Evolutionary conservation across 2,329 filamentous ascomycete genomes (phyloP).

Genomic region (Scedosporium minutisporum): DNA sequence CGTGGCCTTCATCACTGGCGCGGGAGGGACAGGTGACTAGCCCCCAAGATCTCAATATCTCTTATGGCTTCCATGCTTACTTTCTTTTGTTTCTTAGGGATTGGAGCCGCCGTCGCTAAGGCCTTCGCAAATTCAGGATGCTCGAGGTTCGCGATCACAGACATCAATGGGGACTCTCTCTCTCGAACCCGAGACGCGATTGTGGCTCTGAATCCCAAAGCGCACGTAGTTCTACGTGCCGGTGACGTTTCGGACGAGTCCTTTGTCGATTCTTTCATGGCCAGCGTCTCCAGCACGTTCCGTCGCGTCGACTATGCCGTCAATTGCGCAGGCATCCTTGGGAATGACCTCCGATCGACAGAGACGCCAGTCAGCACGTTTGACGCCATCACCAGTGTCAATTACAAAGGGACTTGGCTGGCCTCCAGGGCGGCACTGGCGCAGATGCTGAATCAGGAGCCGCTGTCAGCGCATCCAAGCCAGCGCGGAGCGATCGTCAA

Average conservation of each 20-base stretch:
- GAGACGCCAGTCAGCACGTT: conserved; percentile 39
- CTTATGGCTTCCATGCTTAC: too few relatives aligned
- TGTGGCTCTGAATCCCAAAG: conserved; percentile 21
- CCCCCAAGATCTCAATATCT: background rate
- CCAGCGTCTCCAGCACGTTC: conserved; percentile 23
- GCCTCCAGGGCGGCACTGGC: conserved; percentile 31
- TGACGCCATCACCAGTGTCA: conserved; percentile 43
- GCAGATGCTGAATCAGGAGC: conserved; percentile 36
- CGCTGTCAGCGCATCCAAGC: conserved; percentile 26
- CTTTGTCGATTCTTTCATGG: conserved; percentile 29
- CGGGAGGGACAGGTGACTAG: conserved; percentile 32
- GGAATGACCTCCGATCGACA: conserved; percentile 27
- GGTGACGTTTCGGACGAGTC: conserved; percentile 39
- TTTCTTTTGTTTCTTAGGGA: conserved; percentile 27
- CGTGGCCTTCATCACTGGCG: conserved; percentile 36
- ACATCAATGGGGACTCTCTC: conserved; percentile 33
- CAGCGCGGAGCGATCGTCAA: conserved; percentile 41
- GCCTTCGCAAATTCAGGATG: conserved; percentile 42
- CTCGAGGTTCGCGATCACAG: conserved; percentile 41
- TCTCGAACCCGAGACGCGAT: conserved; percentile 24
- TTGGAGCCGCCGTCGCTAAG: conserved; percentile 42
- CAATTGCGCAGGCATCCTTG: conserved; percentile 44
- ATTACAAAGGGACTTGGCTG: conserved; percentile 43
- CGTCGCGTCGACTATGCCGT: conserved; percentile 45
- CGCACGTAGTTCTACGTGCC: conserved; percentile 20